These are phyloP conservation scores for Coprinopsis cinerea DNA, from an alignment of 768 basidiomycete genomes.

Conservation along the genomic window DNA sequence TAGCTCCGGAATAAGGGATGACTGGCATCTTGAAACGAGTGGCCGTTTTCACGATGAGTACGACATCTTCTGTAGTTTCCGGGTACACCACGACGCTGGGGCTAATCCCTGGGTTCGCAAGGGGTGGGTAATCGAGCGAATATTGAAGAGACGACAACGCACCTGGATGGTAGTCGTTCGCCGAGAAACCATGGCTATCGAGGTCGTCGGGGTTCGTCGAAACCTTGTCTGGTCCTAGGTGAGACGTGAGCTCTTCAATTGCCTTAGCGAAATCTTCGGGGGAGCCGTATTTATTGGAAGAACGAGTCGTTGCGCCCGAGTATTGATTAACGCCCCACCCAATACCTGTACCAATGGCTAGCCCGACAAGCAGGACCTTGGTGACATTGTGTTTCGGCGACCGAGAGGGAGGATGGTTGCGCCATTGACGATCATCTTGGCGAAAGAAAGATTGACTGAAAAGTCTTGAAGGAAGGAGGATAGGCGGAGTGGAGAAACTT, in stretches of 20 bases:
- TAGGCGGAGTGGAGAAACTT: too few relatives aligned
- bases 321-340: too few relatives aligned
- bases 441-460: too few relatives aligned
- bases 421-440: too few relatives aligned
- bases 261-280: constrained; percentile 47
- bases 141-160: constrained; percentile 10
- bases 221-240: constrained; percentile 23
- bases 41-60: constrained; percentile 70
- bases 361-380: too few relatives aligned
- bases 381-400: too few relatives aligned
- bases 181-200: constrained; percentile 48
- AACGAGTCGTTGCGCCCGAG: too few relatives aligned
- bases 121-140: too few relatives aligned
- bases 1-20: constrained; percentile 75
- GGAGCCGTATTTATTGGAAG: constrained; percentile 39
- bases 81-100: constrained; percentile 66
- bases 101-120: neutral
- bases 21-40: constrained; percentile 72
- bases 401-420: too few relatives aligned
- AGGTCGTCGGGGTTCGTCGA: constrained; percentile 51
- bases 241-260: constrained; percentile 43
- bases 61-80: constrained; percentile 72
- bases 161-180: constrained; percentile 49
- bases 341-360: too few relatives aligned
- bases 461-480: too few relatives aligned